phyloP scores from a whole-genome alignment of 1,284 basidiomycete genomes.

The Cerrena zonata region DNA sequence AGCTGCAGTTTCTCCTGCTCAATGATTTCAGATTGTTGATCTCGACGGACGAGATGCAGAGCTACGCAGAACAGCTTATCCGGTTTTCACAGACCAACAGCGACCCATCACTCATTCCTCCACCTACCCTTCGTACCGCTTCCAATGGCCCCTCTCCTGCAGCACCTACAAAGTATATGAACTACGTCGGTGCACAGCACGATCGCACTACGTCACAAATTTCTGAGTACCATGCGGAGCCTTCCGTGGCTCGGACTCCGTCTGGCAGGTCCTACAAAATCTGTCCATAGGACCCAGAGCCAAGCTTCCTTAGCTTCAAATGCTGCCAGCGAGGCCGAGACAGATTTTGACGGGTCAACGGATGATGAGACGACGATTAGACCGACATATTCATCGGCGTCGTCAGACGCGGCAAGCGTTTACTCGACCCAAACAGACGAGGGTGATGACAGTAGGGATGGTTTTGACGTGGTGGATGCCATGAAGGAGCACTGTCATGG shows the following conservation, averaged over 20 bases:
- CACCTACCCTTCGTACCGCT: conserved; percentile 22
- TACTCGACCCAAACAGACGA: conserved; percentile 26
- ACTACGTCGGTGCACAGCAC: conserved; percentile 10
- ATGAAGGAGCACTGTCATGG: too few species aligned
- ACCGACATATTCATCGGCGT: conserved; percentile 35
- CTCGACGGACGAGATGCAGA: conserved; percentile 86
- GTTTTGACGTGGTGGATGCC: background rate
- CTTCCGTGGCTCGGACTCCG: conserved; percentile 14
- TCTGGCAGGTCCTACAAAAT: conserved; percentile 16
- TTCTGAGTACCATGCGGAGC: conserved; percentile 1
- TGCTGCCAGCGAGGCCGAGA: conserved; percentile 38
- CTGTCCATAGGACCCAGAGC: conserved; percentile 20
- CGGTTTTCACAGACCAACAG: conserved; percentile 48
- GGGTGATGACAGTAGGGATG: conserved; percentile 17
- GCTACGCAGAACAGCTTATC: conserved; percentile 85
- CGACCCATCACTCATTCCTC: conserved; percentile 23
- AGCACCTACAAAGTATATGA: conserved; percentile 44
- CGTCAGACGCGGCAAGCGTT: conserved; percentile 34
- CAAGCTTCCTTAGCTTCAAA: conserved; percentile 25
- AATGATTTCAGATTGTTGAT: conserved; percentile 94
- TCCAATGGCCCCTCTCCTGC: conserved; percentile 22
- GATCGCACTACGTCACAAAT: background rate
- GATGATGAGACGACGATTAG: conserved; percentile 76
- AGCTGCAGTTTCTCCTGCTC: conserved; percentile 91
- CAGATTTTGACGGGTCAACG: conserved; percentile 51